phyloP scores from a whole-genome alignment of 2,329 filamentous ascomycete species.

The Botrytis squamosa region DNA sequence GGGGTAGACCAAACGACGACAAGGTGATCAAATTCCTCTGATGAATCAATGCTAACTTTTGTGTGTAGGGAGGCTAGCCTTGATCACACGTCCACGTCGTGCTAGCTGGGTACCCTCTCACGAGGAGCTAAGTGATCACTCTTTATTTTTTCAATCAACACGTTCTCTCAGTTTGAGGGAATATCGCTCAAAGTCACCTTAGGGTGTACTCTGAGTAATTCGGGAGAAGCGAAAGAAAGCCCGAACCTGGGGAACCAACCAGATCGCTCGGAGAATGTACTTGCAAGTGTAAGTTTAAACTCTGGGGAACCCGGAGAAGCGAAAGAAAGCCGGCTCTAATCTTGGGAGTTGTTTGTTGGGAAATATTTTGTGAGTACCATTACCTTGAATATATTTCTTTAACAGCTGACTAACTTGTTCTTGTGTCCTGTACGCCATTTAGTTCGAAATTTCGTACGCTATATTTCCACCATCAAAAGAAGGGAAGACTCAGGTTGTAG shows the following conservation, averaged over 20 bases:
- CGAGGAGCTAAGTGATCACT: conserved; percentile 11
- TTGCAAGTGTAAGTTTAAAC: not conserved
- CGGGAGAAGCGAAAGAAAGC: conserved; percentile 3
- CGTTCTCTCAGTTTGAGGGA: not conserved
- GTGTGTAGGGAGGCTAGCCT: conserved; percentile 1
- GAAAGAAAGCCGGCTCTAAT: not conserved
- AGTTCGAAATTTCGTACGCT: too few relatives aligned
- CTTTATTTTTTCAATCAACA: not conserved
- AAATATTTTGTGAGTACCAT: not conserved
- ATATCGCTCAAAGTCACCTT: not conserved
- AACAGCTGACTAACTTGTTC: not conserved
- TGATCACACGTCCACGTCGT: conserved; percentile 10
- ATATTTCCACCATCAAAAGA: too few relatives aligned
- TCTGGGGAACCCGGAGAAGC: not conserved
- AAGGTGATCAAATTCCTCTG: not conserved
- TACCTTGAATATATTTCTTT: not conserved
- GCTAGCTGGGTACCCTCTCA: conserved; percentile 4
- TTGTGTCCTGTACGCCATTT: not conserved
- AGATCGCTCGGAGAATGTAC: not conserved
- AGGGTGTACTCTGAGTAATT: not conserved
- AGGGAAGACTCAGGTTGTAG: too few relatives aligned
- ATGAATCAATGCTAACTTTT: not conserved
- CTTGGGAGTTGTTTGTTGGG: not conserved
- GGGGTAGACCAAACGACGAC: not conserved
- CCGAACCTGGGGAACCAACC: not conserved